Conservation (phyloP, 2,329 filamentous ascomycete genomes). For the Claviceps capensis region DNA sequence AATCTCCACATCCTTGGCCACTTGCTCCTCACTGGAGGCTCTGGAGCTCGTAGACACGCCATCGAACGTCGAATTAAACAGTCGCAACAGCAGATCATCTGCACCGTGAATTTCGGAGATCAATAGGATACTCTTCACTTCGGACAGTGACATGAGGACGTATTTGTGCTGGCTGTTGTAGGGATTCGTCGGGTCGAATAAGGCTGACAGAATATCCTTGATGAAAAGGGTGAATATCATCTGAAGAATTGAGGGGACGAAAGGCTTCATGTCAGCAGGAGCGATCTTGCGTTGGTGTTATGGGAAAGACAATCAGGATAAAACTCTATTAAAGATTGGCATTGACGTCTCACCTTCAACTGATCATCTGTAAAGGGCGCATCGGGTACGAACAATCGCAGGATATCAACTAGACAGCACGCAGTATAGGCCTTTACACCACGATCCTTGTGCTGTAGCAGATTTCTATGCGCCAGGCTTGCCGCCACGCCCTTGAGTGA, state of each 20-base stretch:
- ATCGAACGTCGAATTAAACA: constrained; percentile 88
- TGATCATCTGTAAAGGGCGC: constrained; percentile 85
- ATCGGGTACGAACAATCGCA: constrained; percentile 85
- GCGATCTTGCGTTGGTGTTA: not conserved
- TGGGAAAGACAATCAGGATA: not conserved
- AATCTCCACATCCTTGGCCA: constrained; percentile 87
- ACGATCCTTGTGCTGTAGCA: constrained; percentile 83
- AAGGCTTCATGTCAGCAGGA: constrained; percentile 6
- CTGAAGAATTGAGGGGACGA: constrained; percentile 27
- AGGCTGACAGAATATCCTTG: constrained; percentile 65
- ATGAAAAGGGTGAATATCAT: constrained; percentile 90
- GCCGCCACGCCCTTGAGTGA: constrained; percentile 75
- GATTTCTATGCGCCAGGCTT: constrained; percentile 67
- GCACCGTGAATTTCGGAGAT: constrained; percentile 76
- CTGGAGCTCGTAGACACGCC: constrained; percentile 70
- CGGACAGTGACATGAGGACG: constrained; percentile 73
- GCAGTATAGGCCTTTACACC: constrained; percentile 83
- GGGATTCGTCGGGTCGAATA: constrained; percentile 74
- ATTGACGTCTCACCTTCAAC: constrained; percentile 54
- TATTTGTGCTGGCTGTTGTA: constrained; percentile 93
- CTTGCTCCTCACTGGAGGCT: constrained; percentile 60
- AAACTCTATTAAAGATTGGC: constrained; percentile 7
- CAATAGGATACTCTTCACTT: constrained; percentile 88
- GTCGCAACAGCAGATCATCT: constrained; percentile 61
- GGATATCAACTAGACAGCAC: constrained; percentile 82